Evolutionary conservation across 2,329 filamentous ascomycete species (phyloP).

Genomic region (Echinosphaeria canescens): DNA sequence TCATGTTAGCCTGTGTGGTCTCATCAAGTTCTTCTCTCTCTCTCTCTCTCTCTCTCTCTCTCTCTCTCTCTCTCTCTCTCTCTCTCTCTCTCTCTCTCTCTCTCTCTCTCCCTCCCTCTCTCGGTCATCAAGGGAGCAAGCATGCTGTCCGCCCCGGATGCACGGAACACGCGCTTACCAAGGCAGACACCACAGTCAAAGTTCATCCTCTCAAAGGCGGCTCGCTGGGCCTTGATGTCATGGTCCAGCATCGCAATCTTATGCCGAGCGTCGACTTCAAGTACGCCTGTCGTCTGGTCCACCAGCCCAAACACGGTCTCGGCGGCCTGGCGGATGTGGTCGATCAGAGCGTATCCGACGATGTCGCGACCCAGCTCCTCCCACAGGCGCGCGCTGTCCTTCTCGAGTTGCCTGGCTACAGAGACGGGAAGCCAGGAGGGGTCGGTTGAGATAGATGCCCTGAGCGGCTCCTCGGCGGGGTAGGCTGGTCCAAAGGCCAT

Average conservation of each 20-base stretch:
- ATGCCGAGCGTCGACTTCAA: slow-evolving; percentile 30
- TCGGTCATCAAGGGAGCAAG: too few species aligned
- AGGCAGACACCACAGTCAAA: slow-evolving; percentile 80
- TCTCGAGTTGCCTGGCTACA: slow-evolving; percentile 24
- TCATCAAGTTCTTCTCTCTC: too few species aligned
- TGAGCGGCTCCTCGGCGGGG: slow-evolving; percentile 27
- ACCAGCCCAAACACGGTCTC: slow-evolving; percentile 38
- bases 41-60: too few species aligned
- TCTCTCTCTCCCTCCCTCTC: too few species aligned
- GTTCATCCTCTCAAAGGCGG: slow-evolving; percentile 61
- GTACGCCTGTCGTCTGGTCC: slow-evolving; percentile 18
- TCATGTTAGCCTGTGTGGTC: too few species aligned
- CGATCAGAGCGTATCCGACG: slow-evolving; percentile 40
- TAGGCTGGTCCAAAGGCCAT: slow-evolving; percentile 35
- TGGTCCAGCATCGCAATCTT: slow-evolving; percentile 60
- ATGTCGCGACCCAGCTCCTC: slow-evolving; percentile 36
- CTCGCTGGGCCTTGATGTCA: slow-evolving; percentile 50
- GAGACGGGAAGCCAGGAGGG: slow-evolving; percentile 32
- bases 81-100: too few species aligned
- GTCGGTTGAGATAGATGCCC: slow-evolving; percentile 24
- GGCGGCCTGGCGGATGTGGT: slow-evolving; percentile 34
- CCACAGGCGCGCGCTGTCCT: slow-evolving; percentile 31
- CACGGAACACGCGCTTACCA: slow-evolving; percentile 19
- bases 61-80: too few species aligned
- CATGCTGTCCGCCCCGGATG: too few species aligned